Percentiles rank a stretch among this genome's conserved stretches.
Conservation (phyloP, 1,284 basidiomycete genomes). For the Dichomitus squalens region DNA sequence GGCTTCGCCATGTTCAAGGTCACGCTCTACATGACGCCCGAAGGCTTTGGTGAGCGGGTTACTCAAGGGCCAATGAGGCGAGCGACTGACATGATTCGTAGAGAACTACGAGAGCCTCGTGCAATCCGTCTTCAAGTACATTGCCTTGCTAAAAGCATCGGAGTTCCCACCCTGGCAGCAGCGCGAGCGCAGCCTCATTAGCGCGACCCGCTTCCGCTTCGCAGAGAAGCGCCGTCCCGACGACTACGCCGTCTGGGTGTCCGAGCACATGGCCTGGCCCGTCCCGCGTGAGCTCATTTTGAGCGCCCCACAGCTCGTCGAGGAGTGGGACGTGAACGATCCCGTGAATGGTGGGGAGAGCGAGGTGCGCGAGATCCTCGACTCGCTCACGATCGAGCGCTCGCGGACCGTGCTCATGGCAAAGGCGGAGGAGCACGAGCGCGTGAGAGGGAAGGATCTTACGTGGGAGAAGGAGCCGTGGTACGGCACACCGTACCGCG, state of each 20-base stretch:
- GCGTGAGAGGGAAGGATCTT: constrained; percentile 44
- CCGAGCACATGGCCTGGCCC: constrained; percentile 80
- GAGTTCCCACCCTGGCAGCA: constrained; percentile 77
- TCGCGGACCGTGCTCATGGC: constrained; percentile 82
- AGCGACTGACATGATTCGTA: constrained; percentile 30
- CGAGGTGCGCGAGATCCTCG: constrained; percentile 67
- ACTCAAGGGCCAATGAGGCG: neutral
- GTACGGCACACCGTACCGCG: constrained; percentile 85
- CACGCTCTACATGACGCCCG: constrained; percentile 79
- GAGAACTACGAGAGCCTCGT: constrained; percentile 81
- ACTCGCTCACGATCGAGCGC: constrained; percentile 60
- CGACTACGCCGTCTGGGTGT: constrained; percentile 78
- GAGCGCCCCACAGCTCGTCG: constrained; percentile 72
- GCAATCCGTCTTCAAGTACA: constrained; percentile 83
- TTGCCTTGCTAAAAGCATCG: constrained; percentile 77
- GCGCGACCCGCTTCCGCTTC: constrained; percentile 84
- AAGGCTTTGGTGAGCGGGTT: constrained; percentile 75
- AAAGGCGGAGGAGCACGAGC: constrained; percentile 65
- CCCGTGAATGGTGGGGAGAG: constrained; percentile 43
- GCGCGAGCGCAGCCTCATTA: constrained; percentile 77
- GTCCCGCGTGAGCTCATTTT: constrained; percentile 82
- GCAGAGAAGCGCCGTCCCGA: constrained; percentile 85
- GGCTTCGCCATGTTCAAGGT: constrained; percentile 93
- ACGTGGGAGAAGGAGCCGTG: constrained; percentile 78
- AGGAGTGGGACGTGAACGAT: constrained; percentile 72